These are phyloP conservation scores for Boletus fagicola DNA, from an alignment of 768 basidiomycete species.

Conservation along the genomic window DNA sequence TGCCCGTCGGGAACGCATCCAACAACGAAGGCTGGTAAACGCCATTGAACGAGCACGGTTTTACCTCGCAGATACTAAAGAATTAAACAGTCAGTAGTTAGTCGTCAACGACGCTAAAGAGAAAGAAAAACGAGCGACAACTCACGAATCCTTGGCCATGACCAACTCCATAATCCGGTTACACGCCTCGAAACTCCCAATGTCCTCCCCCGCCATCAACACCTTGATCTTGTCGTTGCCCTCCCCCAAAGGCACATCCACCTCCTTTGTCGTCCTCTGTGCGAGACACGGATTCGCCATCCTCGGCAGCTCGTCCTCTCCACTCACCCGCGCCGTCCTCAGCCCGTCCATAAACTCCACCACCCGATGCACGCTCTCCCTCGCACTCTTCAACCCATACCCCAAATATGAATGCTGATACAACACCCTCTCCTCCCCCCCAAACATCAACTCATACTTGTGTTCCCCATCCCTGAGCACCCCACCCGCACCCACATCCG, in stretches of 20 bases:
- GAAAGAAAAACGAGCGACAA: no score
- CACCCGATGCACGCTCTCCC: slow-evolving; percentile 81
- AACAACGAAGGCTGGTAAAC: slow-evolving; percentile 94
- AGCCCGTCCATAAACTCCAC: slow-evolving; percentile 80
- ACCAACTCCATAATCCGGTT: slow-evolving; percentile 80
- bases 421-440: slow-evolving; percentile 64
- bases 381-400: slow-evolving; percentile 89
- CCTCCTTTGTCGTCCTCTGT: slow-evolving; percentile 54
- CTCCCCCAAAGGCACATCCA: slow-evolving; percentile 57
- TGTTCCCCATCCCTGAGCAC: slow-evolving; percentile 80
- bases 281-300: slow-evolving; percentile 79
- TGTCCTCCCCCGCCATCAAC: slow-evolving; percentile 80
- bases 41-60: slow-evolving; percentile 96
- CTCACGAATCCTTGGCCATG: slow-evolving; percentile 92
- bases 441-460: slow-evolving; percentile 81
- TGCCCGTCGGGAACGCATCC: slow-evolving; percentile 84
- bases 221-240: slow-evolving; percentile 51
- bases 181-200: slow-evolving; percentile 86
- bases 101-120: background rate
- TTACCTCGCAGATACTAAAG: slow-evolving; percentile 75
- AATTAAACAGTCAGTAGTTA: background rate
- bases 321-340: slow-evolving; percentile 21
- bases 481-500: slow-evolving; percentile 24
- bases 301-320: slow-evolving; percentile 1
- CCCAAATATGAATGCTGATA: slow-evolving; percentile 99